Conservation (phyloP, 441 rosid species). For the Eutrema salsugineum region DNA sequence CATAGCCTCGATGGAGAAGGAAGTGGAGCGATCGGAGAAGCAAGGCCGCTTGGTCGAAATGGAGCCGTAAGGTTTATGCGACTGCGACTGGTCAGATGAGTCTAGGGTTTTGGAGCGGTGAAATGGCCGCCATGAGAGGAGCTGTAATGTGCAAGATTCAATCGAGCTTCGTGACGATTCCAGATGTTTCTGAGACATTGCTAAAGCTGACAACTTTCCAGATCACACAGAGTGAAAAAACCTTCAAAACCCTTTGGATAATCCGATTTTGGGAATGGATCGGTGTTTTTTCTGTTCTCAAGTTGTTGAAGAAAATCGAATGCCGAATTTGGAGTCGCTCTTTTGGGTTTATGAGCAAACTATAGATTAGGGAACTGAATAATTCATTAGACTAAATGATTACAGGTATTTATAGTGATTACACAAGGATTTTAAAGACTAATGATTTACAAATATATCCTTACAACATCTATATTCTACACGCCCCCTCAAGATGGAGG, state of each 20-base stretch:
- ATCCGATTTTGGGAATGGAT: neutral
- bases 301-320: neutral
- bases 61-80: constrained; percentile 16
- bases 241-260: neutral
- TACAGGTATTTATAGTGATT: too few relatives aligned
- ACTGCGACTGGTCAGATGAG: constrained; percentile 34
- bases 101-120: constrained; percentile 53
- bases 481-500: too few relatives aligned
- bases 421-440: too few relatives aligned
- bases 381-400: too few relatives aligned
- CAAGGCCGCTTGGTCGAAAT: constrained; percentile 75
- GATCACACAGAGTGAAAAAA: neutral
- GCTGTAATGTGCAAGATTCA: constrained; percentile 73
- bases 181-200: constrained; percentile 52
- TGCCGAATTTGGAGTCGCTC: neutral
- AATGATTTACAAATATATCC: too few relatives aligned
- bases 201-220: constrained; percentile 9
- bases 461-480: too few relatives aligned
- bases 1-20: constrained; percentile 68
- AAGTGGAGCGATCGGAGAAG: constrained; percentile 88
- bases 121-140: constrained; percentile 75
- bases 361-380: too few relatives aligned
- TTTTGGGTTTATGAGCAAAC: constrained; percentile 16
- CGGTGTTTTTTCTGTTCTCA: neutral
- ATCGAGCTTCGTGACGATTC: constrained; percentile 56